These are phyloP conservation scores for Cladorrhinum sp. DNA, from an alignment of 2,329 filamentous ascomycete species.

Conservation along the genomic window DNA sequence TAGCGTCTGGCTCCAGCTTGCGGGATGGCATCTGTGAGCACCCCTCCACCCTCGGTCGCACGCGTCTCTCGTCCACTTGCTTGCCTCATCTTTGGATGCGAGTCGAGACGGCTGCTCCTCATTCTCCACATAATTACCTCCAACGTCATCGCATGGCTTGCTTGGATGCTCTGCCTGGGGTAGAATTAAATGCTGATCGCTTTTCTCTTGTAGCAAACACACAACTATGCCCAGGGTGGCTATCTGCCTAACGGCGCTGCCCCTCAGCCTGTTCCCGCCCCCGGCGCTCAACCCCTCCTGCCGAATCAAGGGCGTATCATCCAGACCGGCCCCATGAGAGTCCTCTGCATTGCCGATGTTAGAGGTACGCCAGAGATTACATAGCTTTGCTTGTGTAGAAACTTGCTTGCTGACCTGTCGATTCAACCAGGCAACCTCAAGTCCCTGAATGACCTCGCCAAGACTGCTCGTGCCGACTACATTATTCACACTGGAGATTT, in stretches of 20 bases:
- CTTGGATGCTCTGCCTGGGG: background rate
- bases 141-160: slow-evolving; percentile 10
- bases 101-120: background rate
- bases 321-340: slow-evolving; percentile 62
- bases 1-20: slow-evolving; percentile 1
- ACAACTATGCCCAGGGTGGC: slow-evolving; percentile 46
- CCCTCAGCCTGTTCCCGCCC: slow-evolving; percentile 45
- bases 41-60: slow-evolving; percentile 10
- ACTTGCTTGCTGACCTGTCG: slow-evolving; percentile 14
- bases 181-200: background rate
- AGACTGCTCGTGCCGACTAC: slow-evolving; percentile 90
- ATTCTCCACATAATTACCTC: slow-evolving; percentile 12
- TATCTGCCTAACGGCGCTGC: slow-evolving; percentile 63
- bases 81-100: slow-evolving; percentile 17
- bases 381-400: slow-evolving; percentile 3
- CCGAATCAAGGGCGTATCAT: slow-evolving; percentile 66
- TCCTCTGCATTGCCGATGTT: slow-evolving; percentile 70
- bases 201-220: background rate
- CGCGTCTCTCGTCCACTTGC: slow-evolving; percentile 18
- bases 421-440: slow-evolving; percentile 73
- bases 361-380: slow-evolving; percentile 51
- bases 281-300: slow-evolving; percentile 62
- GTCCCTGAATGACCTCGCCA: slow-evolving; percentile 94
- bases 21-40: slow-evolving; percentile 30
- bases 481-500: slow-evolving; percentile 99